Conservation (phyloP, 768 basidiomycete species). For the Hortiboletus flavorubellus region DNA sequence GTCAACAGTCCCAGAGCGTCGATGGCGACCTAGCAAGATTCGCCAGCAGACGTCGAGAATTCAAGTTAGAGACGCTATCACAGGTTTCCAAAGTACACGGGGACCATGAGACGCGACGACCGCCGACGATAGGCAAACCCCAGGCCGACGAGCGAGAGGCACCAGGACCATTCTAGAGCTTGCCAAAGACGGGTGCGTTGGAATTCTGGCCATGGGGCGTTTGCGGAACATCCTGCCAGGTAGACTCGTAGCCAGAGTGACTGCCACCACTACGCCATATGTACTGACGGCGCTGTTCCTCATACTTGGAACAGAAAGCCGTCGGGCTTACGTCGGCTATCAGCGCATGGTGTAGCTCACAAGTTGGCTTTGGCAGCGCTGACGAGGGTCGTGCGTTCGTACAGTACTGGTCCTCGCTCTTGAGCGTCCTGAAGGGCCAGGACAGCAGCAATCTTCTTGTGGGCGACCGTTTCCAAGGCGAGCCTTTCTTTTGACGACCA, state of each 20-base stretch:
- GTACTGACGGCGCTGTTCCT: constrained; percentile 84
- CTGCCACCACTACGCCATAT: constrained; percentile 81
- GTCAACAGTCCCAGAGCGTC: too few species aligned
- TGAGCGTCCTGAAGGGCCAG: constrained; percentile 88
- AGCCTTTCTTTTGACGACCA: constrained; percentile 97
- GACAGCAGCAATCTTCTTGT: constrained; percentile 97
- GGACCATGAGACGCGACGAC: constrained; percentile 13
- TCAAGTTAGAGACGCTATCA: too few species aligned
- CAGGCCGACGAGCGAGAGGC: neutral
- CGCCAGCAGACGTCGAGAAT: too few species aligned
- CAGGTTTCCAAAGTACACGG: constrained; percentile 7
- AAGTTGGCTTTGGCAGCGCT: constrained; percentile 97
- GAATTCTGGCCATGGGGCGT: constrained; percentile 80
- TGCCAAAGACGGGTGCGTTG: constrained; percentile 52
- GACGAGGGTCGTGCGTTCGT: constrained; percentile 89
- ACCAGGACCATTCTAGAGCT: constrained; percentile 48
- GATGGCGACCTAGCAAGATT: too few species aligned
- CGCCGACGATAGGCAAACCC: neutral
- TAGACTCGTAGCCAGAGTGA: constrained; percentile 89
- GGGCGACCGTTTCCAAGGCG: constrained; percentile 94
- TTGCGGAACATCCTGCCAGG: constrained; percentile 80
- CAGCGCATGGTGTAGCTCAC: constrained; percentile 44
- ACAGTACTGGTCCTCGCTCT: constrained; percentile 77
- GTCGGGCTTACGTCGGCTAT: constrained; percentile 1
- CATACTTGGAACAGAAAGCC: constrained; percentile 59